Percentiles rank a stretch among this genome's conserved stretches.
Evolutionary conservation across 2,329 filamentous ascomycete species (phyloP).

Genomic region (Lasiodiplodia sp.): DNA sequence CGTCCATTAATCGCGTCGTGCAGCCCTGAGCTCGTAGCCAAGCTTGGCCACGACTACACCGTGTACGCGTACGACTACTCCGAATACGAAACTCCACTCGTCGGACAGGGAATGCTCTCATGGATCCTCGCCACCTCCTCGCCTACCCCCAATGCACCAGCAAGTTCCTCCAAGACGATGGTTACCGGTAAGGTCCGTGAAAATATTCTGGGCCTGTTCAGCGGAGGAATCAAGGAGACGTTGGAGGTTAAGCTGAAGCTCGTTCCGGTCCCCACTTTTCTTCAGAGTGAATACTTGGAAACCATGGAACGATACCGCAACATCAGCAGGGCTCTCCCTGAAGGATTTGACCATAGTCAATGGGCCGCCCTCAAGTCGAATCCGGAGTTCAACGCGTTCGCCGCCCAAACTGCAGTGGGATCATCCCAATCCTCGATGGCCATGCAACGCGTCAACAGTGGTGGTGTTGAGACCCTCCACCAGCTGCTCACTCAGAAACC

Average conservation of each 20-base stretch:
- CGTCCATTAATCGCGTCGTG: conserved; percentile 19
- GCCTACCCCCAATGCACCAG: conserved; percentile 60
- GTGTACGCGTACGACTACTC: conserved; percentile 97
- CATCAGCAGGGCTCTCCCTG: conserved; percentile 63
- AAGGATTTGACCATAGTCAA: conserved; percentile 72
- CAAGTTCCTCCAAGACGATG: conserved; percentile 70
- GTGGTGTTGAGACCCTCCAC: conserved; percentile 46
- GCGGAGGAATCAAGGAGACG: conserved; percentile 82
- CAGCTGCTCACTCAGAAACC: conserved; percentile 46
- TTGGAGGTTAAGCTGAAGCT: conserved; percentile 92
- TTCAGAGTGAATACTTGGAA: conserved; percentile 66
- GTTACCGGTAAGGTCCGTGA: conserved; percentile 91
- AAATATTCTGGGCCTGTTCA: conserved; percentile 84
- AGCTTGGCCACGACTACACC: conserved; percentile 84
- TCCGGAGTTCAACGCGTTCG: conserved; percentile 49
- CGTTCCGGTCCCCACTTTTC: conserved; percentile 73
- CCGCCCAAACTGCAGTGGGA: conserved; percentile 34
- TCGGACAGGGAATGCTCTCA: conserved; percentile 95
- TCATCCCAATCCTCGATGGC: conserved; percentile 30
- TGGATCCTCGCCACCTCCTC: conserved; percentile 74
- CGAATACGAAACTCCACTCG: conserved; percentile 89
- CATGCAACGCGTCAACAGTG: conserved; percentile 36
- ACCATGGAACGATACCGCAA: conserved; percentile 68
- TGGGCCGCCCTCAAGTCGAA: conserved; percentile 80
- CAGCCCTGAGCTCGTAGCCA: conserved; percentile 85